phyloP scores from a whole-genome alignment of 257 asterid species.

The Forsythia viridissima region DNA sequence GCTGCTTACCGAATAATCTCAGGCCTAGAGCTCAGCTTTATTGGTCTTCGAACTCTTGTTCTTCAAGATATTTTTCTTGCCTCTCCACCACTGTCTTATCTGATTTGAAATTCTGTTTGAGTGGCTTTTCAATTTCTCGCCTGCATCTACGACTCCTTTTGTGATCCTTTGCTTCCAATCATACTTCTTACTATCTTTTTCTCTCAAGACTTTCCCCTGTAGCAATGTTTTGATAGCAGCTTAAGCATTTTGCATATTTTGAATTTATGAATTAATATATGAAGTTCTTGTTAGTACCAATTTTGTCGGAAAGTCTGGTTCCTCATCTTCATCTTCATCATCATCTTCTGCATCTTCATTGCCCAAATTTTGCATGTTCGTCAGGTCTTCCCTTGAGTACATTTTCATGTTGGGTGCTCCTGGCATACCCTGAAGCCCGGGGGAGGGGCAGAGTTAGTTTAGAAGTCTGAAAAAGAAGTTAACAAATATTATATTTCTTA shows the following conservation, averaged over 20 bases:
- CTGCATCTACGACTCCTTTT: constrained; percentile 49
- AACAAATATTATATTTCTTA: not conserved
- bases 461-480: not conserved
- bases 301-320: constrained; percentile 58
- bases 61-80: constrained; percentile 40
- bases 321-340: constrained; percentile 70
- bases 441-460: not conserved
- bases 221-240: constrained; percentile 9
- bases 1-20: not conserved
- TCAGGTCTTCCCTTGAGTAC: constrained; percentile 91
- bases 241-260: not conserved
- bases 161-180: constrained; percentile 64
- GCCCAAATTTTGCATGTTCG: constrained; percentile 70
- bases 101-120: constrained; percentile 47
- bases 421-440: constrained; percentile 70
- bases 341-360: constrained; percentile 71
- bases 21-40: constrained; percentile 59
- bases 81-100: constrained; percentile 69
- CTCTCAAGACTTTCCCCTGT: constrained; percentile 69
- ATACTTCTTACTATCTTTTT: constrained; percentile 44
- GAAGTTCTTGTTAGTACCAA: constrained; percentile 43
- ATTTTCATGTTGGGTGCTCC: constrained; percentile 97
- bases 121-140: constrained; percentile 53
- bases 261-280: not conserved
- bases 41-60: constrained; percentile 43